phyloP scores from a whole-genome alignment of 2,329 filamentous ascomycete genomes.

The Macrophomina pseudophaseolina region DNA sequence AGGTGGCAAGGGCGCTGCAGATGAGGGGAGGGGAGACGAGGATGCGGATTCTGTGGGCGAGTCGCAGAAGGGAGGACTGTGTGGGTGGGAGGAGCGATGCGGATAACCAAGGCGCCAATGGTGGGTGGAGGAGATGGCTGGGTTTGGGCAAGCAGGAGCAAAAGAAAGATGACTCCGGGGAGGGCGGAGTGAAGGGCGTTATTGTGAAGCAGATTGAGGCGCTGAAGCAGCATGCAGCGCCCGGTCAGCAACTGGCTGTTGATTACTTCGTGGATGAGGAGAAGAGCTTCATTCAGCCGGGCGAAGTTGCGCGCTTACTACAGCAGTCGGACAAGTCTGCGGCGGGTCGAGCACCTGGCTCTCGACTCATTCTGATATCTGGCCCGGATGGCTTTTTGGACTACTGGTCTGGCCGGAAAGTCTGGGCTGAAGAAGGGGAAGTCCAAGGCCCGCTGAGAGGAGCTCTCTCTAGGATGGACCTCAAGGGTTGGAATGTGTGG shows the following conservation, averaged over 20 bases:
- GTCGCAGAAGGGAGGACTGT: constrained; percentile 69
- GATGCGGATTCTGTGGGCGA: constrained; percentile 85
- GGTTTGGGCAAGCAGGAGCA: constrained; percentile 1
- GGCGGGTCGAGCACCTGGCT: neutral
- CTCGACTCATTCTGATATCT: constrained; percentile 74
- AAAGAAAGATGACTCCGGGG: constrained; percentile 33
- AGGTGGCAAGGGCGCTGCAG: constrained; percentile 70
- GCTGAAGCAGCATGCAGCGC: constrained; percentile 58
- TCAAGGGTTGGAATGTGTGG: constrained; percentile 62
- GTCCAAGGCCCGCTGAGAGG: constrained; percentile 77
- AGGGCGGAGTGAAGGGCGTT: constrained; percentile 46
- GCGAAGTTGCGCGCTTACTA: constrained; percentile 40
- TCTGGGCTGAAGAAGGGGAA: constrained; percentile 74
- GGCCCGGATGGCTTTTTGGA: constrained; percentile 90
- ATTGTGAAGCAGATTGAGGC: constrained; percentile 68
- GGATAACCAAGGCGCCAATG: neutral
- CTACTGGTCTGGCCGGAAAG: constrained; percentile 79
- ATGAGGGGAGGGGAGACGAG: constrained; percentile 38
- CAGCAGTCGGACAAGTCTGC: neutral
- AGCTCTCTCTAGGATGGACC: constrained; percentile 65
- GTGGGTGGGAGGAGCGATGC: constrained; percentile 62
- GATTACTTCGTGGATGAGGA: constrained; percentile 86
- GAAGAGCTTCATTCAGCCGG: constrained; percentile 62
- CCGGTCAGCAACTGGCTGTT: constrained; percentile 50
- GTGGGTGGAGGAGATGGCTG: constrained; percentile 8